phyloP scores from a whole-genome alignment of 257 asterid species.

The Nicotiana sylvestris region DNA sequence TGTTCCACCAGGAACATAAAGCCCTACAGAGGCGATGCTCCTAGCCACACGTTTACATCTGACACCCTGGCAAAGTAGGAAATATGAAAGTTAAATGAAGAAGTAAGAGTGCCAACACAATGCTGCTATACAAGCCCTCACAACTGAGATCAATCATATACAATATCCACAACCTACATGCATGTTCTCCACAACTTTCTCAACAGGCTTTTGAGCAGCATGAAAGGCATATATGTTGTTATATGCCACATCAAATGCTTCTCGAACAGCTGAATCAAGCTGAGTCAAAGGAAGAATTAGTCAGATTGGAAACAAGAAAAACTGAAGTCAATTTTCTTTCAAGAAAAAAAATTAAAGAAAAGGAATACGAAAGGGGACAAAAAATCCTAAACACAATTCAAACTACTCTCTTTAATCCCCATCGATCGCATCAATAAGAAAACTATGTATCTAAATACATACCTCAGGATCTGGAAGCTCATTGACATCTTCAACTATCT shows the following conservation, averaged over 20 bases:
- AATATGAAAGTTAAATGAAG: slow-evolving; percentile 12
- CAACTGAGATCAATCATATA: neutral
- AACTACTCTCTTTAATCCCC: neutral
- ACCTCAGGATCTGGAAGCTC: slow-evolving; percentile 92
- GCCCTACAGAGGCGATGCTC: slow-evolving; percentile 88
- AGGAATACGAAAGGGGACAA: neutral
- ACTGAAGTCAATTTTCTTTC: neutral
- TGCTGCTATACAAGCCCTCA: neutral
- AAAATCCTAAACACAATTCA: neutral
- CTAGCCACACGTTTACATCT: slow-evolving; percentile 92
- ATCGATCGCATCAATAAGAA: neutral
- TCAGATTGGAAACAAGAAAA: neutral
- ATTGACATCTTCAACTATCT: slow-evolving; percentile 60
- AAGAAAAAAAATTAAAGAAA: neutral
- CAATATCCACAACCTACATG: slow-evolving; percentile 39
- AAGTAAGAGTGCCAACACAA: neutral
- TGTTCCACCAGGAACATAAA: slow-evolving; percentile 98
- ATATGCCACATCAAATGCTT: slow-evolving; percentile 97
- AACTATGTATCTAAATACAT: slow-evolving; percentile 3
- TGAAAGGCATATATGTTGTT: slow-evolving; percentile 83
- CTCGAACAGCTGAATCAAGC: slow-evolving; percentile 79
- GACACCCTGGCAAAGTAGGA: slow-evolving; percentile 63
- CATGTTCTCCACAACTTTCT: slow-evolving; percentile 83
- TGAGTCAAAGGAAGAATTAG: slow-evolving; percentile 22
- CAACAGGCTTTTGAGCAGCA: slow-evolving; percentile 82